phyloP scores from a whole-genome alignment of 2,329 filamentous ascomycete species.

The Blastomyces gilchristii region DNA sequence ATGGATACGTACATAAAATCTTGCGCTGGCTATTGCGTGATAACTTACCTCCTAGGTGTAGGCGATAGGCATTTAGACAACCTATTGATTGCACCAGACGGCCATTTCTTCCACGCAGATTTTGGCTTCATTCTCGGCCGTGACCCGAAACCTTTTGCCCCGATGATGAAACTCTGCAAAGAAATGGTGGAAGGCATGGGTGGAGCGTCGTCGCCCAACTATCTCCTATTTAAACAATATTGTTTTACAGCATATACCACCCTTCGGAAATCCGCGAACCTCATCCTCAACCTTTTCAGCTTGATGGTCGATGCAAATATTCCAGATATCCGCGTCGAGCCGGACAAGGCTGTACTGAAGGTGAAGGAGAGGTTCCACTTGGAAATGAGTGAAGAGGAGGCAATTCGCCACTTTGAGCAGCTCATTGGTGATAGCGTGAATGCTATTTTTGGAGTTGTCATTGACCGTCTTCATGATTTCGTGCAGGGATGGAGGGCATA shows the following conservation, averaged over 20 bases:
- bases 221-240: slow-evolving; percentile 84
- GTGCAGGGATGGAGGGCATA: slow-evolving; percentile 74
- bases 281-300: slow-evolving; percentile 91
- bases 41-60: slow-evolving; percentile 93
- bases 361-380: slow-evolving; percentile 91
- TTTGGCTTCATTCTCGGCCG: slow-evolving; percentile 97
- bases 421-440: slow-evolving; percentile 86
- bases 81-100: slow-evolving; percentile 77
- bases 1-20: slow-evolving; percentile 94
- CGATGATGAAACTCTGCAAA: slow-evolving; percentile 90
- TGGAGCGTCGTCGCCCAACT: slow-evolving; percentile 67
- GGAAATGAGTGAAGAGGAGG: slow-evolving; percentile 85
- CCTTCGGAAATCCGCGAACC: slow-evolving; percentile 74
- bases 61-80: slow-evolving; percentile 95
- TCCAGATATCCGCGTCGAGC: slow-evolving; percentile 83
- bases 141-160: slow-evolving; percentile 94
- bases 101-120: slow-evolving; percentile 95
- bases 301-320: slow-evolving; percentile 98
- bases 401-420: slow-evolving; percentile 74
- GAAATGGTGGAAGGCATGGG: slow-evolving; percentile 99
- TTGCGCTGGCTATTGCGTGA: slow-evolving; percentile 95
- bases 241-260: slow-evolving; percentile 92
- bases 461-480: slow-evolving; percentile 88
- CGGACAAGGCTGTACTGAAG: slow-evolving; percentile 88
- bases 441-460: slow-evolving; percentile 83